Evolutionary conservation across 331 rosid species (phyloP).

Genomic region (Cucumis variabilis): DNA sequence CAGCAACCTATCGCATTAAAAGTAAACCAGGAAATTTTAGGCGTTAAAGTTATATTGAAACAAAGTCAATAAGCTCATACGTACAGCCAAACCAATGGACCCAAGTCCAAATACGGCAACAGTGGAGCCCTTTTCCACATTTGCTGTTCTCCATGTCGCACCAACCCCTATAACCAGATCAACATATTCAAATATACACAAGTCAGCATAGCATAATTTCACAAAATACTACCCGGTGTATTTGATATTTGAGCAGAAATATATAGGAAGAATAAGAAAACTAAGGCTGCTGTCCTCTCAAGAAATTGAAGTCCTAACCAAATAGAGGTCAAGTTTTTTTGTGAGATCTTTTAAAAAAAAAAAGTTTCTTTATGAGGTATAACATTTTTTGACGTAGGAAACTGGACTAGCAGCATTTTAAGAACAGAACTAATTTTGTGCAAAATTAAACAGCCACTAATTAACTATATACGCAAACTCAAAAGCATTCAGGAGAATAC

Average conservation of each 20-base stretch:
- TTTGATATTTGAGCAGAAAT: slow-evolving; percentile 5
- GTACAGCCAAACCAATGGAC: slow-evolving; percentile 86
- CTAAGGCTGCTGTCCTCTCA: not conserved
- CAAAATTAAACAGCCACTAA: not conserved
- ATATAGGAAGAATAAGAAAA: not conserved
- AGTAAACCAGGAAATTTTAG: slow-evolving; percentile 28
- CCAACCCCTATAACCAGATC: slow-evolving; percentile 69
- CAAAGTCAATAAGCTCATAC: slow-evolving; percentile 42
- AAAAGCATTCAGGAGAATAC: not conserved
- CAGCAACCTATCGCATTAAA: slow-evolving; percentile 67
- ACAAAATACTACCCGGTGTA: not conserved
- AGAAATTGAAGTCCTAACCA: slow-evolving; percentile 6
- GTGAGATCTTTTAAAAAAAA: no score
- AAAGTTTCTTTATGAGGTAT: not conserved
- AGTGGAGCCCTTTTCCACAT: slow-evolving; percentile 81
- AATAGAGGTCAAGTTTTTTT: not conserved
- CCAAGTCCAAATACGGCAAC: slow-evolving; percentile 91
- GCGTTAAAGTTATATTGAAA: not conserved
- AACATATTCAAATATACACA: not conserved
- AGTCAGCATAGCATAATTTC: no score
- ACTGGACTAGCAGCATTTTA: not conserved
- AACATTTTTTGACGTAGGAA: not conserved
- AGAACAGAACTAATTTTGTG: not conserved
- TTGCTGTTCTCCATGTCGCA: slow-evolving; percentile 91
- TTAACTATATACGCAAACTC: not conserved